These are phyloP conservation scores for Cryphonectria carpinicola DNA, from an alignment of 2,329 filamentous ascomycete genomes.

Conservation along the genomic window DNA sequence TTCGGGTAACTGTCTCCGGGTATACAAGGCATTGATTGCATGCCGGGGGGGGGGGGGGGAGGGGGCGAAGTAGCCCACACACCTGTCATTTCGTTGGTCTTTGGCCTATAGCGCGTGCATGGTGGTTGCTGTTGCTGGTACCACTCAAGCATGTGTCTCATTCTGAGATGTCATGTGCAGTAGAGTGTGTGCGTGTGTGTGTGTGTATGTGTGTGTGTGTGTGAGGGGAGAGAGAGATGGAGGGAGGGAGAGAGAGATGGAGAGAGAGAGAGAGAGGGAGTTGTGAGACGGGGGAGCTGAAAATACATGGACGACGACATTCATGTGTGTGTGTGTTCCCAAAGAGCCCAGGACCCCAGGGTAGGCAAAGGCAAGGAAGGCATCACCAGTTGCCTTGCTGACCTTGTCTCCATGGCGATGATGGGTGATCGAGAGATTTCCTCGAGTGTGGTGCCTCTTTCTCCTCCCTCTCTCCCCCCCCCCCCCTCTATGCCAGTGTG, in stretches of 20 bases:
- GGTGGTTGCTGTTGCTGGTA: background rate
- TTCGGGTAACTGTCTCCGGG: background rate
- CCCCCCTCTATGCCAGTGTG: background rate
- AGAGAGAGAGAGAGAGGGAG: background rate
- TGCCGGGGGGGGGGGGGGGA: constrained; percentile 3
- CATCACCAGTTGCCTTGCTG: background rate
- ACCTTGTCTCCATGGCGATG: background rate
- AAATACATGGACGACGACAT: background rate
- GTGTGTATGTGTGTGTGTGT: background rate
- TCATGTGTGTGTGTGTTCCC: background rate
- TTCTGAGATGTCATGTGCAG: background rate
- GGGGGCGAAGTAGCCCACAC: background rate
- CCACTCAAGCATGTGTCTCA: background rate
- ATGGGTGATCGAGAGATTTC: background rate
- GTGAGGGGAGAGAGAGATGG: background rate
- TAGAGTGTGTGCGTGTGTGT: background rate
- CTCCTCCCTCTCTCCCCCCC: background rate
- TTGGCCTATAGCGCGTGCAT: background rate
- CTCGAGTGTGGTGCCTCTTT: background rate
- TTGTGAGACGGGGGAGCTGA: constrained; percentile 19
- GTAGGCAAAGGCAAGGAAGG: background rate
- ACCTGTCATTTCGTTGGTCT: background rate
- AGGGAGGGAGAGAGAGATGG: background rate
- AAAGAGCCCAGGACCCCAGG: background rate
- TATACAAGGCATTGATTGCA: background rate